phyloP scores from a whole-genome alignment of 208 protist species.

The Angomonas ambiguus region DNA sequence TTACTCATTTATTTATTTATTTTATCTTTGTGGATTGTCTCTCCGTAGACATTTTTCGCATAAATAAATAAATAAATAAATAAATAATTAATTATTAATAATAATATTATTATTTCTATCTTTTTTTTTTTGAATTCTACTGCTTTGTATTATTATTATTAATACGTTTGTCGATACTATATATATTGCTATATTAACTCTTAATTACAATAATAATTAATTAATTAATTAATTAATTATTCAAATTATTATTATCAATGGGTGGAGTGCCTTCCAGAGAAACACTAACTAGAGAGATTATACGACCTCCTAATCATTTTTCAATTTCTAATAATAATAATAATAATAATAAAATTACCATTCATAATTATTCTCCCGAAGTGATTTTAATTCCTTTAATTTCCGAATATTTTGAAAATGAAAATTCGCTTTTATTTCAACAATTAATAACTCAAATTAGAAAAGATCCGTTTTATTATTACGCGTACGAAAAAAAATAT shows the following conservation, averaged over 20 bases:
- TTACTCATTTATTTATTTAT: background rate
- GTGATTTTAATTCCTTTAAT: slow-evolving; percentile 61
- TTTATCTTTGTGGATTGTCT: no score
- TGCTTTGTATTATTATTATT: background rate
- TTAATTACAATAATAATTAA: background rate
- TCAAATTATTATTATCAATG: slow-evolving; percentile 28
- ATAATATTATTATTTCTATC: slow-evolving; percentile 11
- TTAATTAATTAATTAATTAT: background rate
- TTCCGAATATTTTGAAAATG: slow-evolving; percentile 53
- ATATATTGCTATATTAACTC: slow-evolving; percentile 9
- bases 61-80: no score
- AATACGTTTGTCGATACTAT: background rate
- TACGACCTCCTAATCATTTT: slow-evolving; percentile 21
- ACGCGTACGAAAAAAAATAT: no score
- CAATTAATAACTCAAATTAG: slow-evolving; percentile 43
- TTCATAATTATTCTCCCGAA: slow-evolving; percentile 11
- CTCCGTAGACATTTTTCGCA: no score
- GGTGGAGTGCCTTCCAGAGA: slow-evolving; percentile 53
- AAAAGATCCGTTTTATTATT: no score
- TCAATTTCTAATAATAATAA: background rate
- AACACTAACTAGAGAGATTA: slow-evolving; percentile 39
- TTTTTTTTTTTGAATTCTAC: slow-evolving; percentile 5
- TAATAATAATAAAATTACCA: slow-evolving; percentile 5
- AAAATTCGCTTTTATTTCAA: slow-evolving; percentile 38
- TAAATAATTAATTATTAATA: no score